These are phyloP conservation scores for Monosporascus ibericus DNA, from an alignment of 2,329 filamentous ascomycete genomes.

Conservation along the genomic window DNA sequence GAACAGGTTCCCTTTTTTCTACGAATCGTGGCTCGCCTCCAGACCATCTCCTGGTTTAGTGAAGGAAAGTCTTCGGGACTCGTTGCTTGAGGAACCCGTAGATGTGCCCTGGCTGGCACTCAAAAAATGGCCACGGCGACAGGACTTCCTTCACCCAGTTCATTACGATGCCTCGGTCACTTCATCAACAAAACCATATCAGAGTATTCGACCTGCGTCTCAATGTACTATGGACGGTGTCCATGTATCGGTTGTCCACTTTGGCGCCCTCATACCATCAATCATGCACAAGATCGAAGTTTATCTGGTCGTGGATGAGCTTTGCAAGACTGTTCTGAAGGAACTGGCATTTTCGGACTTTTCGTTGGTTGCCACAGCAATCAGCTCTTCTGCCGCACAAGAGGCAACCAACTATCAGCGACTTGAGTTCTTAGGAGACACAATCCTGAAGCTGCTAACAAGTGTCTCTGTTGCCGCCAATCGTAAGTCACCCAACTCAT, in stretches of 20 bases:
- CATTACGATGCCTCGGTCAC: neutral
- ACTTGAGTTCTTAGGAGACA: constrained; percentile 83
- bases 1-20: constrained; percentile 32
- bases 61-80: constrained; percentile 24
- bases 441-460: constrained; percentile 69
- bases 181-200: constrained; percentile 33
- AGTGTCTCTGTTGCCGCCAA: constrained; percentile 56
- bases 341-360: constrained; percentile 48
- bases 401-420: constrained; percentile 69
- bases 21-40: constrained; percentile 31
- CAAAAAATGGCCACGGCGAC: constrained; percentile 44
- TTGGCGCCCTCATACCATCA: constrained; percentile 63
- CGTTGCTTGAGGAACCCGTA: constrained; percentile 32
- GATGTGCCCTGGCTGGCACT: constrained; percentile 46
- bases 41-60: constrained; percentile 40
- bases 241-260: constrained; percentile 36
- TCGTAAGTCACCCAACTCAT: constrained; percentile 31
- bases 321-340: constrained; percentile 50
- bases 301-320: constrained; percentile 53
- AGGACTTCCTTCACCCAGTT: constrained; percentile 51
- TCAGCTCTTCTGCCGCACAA: constrained; percentile 57
- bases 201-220: constrained; percentile 36
- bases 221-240: constrained; percentile 46
- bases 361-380: constrained; percentile 58
- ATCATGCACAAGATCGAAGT: constrained; percentile 66